Conservation (phyloP, 2,329 filamentous ascomycete species). For the Onygenales sp. region DNA sequence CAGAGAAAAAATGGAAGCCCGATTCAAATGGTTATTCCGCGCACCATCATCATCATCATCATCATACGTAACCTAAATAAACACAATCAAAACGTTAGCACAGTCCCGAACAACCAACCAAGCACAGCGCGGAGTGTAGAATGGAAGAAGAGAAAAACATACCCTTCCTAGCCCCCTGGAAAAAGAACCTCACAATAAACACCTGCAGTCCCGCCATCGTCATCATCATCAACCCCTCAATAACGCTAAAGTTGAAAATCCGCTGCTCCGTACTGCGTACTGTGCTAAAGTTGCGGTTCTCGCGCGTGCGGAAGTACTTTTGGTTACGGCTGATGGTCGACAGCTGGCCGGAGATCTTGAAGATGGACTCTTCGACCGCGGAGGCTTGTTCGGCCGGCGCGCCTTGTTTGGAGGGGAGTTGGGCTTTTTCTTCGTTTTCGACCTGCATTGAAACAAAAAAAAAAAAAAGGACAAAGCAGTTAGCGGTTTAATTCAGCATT, state of each 20-base stretch:
- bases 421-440: conserved; percentile 76
- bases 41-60: not conserved
- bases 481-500: not conserved
- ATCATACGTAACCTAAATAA: conserved; percentile 6
- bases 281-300: conserved; percentile 98
- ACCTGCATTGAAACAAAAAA: conserved; percentile 47
- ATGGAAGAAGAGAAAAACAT: conserved; percentile 13
- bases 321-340: conserved; percentile 94
- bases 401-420: conserved; percentile 80
- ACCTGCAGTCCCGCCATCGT: conserved; percentile 95
- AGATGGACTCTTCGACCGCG: conserved; percentile 82
- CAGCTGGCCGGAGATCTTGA: conserved; percentile 85
- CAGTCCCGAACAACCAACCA: not conserved
- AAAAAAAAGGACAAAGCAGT: not conserved
- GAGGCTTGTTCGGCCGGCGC: conserved; percentile 82
- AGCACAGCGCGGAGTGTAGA: no score
- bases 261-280: conserved; percentile 90
- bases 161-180: conserved; percentile 74
- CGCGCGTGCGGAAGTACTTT: conserved; percentile 97
- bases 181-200: conserved; percentile 96
- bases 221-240: conserved; percentile 84
- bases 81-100: not conserved
- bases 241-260: conserved; percentile 94
- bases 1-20: not conserved
- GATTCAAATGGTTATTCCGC: no score